A percentile compares a stretch with the other conserved stretches of the same genome.
phyloP scores from a whole-genome alignment of 2,329 filamentous ascomycete genomes.

The Cryphonectria naterciae region DNA sequence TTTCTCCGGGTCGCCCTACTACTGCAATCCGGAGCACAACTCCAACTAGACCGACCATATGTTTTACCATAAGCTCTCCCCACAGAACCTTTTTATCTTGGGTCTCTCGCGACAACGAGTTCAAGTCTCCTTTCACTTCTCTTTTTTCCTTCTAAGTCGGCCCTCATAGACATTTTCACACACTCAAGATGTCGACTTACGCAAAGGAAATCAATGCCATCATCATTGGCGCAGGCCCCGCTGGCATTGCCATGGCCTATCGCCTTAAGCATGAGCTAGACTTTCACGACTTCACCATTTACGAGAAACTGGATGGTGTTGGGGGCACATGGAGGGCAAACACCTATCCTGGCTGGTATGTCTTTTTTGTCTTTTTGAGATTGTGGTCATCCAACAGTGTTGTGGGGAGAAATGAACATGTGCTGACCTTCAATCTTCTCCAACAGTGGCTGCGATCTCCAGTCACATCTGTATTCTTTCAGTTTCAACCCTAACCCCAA shows the following conservation, averaged over 20 bases:
- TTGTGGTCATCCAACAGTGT: too few species aligned
- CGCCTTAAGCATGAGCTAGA: slow-evolving; percentile 19
- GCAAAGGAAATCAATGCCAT: slow-evolving; percentile 12
- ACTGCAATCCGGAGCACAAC: too few species aligned
- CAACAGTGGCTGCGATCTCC: slow-evolving; percentile 37
- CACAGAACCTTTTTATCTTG: too few species aligned
- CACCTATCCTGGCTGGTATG: slow-evolving; percentile 20
- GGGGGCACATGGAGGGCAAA: slow-evolving; percentile 21
- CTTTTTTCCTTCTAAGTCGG: neutral
- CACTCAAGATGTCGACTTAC: slow-evolving; percentile 7
- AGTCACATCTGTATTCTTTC: slow-evolving; percentile 47
- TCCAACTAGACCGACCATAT: too few species aligned
- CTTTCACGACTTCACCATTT: slow-evolving; percentile 19
- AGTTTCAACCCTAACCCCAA: slow-evolving; percentile 46
- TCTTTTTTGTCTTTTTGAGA: neutral
- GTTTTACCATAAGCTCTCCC: too few species aligned
- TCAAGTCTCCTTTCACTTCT: too few species aligned
- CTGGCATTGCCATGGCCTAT: slow-evolving; percentile 22
- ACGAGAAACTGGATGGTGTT: slow-evolving; percentile 15
- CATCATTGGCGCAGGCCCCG: slow-evolving; percentile 14
- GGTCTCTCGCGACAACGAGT: too few species aligned
- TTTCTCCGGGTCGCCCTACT: too few species aligned
- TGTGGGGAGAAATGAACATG: too few species aligned
- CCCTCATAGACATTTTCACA: neutral
- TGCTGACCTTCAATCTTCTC: neutral